phyloP scores from a whole-genome alignment of 768 basidiomycete species.

The Leccinum aurantiacum region DNA sequence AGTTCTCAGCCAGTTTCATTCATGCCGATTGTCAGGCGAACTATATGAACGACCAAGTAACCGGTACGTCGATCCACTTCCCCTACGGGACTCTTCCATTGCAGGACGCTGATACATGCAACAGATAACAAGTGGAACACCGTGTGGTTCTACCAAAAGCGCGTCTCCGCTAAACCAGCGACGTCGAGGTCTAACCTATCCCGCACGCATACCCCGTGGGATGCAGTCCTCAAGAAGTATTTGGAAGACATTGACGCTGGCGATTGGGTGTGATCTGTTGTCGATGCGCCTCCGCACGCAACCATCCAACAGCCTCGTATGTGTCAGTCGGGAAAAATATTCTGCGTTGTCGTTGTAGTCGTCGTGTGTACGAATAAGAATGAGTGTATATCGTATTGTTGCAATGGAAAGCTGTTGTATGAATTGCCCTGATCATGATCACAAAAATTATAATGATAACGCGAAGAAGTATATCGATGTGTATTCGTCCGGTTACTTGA shows the following conservation, averaged over 20 bases:
- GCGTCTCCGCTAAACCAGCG: not conserved
- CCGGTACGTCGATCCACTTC: not conserved
- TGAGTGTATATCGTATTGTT: not conserved
- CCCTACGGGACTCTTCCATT: not conserved
- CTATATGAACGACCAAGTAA: conserved; percentile 1
- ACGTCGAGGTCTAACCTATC: not conserved
- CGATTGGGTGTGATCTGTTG: not conserved
- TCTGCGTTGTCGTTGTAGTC: not conserved
- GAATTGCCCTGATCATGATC: not conserved
- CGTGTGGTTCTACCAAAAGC: conserved; percentile 7
- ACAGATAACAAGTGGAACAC: conserved; percentile 15
- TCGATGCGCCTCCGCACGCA: not conserved
- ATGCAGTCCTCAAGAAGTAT: conserved; percentile 1
- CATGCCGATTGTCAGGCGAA: not conserved
- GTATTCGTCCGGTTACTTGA: too few relatives aligned
- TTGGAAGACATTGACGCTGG: conserved; percentile 1
- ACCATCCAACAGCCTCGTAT: not conserved
- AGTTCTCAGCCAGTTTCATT: not conserved
- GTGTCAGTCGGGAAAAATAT: not conserved
- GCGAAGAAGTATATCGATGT: too few relatives aligned
- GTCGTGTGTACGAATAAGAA: not conserved
- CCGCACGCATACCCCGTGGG: not conserved
- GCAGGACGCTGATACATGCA: not conserved
- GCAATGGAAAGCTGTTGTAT: not conserved
- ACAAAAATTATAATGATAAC: too few relatives aligned